Percentiles rank a stretch among this genome's conserved stretches.
Evolutionary conservation across 2,329 filamentous ascomycete species (phyloP).

Genomic region (Cytospora mali): DNA sequence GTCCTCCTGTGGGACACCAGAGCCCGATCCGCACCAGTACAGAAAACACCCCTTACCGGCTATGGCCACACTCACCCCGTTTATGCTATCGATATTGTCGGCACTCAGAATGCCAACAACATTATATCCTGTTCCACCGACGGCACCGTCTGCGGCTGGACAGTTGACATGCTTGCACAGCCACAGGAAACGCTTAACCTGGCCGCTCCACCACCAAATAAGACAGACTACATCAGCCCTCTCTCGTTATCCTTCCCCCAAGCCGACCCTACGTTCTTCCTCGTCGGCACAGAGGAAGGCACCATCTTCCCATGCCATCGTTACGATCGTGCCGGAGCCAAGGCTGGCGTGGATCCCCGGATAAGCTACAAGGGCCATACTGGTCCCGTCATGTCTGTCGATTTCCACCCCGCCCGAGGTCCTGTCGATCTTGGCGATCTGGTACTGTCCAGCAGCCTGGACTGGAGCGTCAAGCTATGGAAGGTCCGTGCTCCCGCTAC

Average conservation of each 20-base stretch:
- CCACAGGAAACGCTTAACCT: conserved; percentile 93
- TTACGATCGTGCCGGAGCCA: conserved; percentile 95
- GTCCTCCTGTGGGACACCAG: conserved; percentile 97
- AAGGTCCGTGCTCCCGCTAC: conserved; percentile 83
- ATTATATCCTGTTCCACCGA: conserved; percentile 97
- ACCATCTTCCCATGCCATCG: conserved; percentile 95
- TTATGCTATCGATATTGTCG: conserved; percentile 93
- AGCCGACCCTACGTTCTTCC: conserved; percentile 95
- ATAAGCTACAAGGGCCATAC: conserved; percentile 89
- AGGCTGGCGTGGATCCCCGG: conserved; percentile 89
- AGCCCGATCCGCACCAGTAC: conserved; percentile 83
- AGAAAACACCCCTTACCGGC: conserved; percentile 93
- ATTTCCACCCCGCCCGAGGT: conserved; percentile 91
- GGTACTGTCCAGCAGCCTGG: conserved; percentile 86
- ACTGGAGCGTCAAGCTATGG: conserved; percentile 98
- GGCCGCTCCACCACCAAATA: conserved; percentile 80
- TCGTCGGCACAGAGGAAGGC: conserved; percentile 95
- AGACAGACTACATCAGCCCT: conserved; percentile 92
- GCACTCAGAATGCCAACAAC: conserved; percentile 98
- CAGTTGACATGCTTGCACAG: conserved; percentile 95
- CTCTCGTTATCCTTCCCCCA: conserved; percentile 94
- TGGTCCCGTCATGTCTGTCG: conserved; percentile 92
- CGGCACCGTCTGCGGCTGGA: conserved; percentile 95
- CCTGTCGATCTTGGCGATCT: conserved; percentile 93
- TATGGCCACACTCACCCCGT: conserved; percentile 95